Percentiles rank a stretch among this genome's conserved stretches.
These are phyloP conservation scores for Aspergillus wentii DNA, from an alignment of 495 filamentous ascomycete species.

Conservation along the genomic window DNA sequence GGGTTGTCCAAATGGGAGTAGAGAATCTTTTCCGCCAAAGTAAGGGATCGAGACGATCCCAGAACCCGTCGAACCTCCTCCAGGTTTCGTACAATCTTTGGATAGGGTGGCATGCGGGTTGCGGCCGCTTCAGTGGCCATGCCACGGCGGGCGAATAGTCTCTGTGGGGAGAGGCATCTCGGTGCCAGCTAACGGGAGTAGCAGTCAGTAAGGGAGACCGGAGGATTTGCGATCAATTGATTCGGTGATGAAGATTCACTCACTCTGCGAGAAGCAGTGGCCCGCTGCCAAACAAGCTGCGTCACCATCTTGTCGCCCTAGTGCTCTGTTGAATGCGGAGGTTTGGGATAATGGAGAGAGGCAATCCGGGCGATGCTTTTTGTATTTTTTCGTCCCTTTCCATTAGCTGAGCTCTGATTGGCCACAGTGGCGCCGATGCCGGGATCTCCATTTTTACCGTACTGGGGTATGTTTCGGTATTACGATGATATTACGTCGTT, in stretches of 20 bases:
- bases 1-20: conserved; percentile 90
- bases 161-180: conserved; percentile 20
- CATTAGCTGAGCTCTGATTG: conserved; percentile 14
- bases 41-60: conserved; percentile 61
- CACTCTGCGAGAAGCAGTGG: conserved; percentile 27
- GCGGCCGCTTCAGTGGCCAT: conserved; percentile 32
- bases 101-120: conserved; percentile 59
- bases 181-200: conserved; percentile 15
- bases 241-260: conserved; percentile 6
- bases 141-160: conserved; percentile 15
- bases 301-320: conserved; percentile 24
- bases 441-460: too few relatives aligned
- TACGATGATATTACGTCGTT: too few relatives aligned
- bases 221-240: conserved; percentile 3
- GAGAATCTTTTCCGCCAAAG: conserved; percentile 93
- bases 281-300: conserved; percentile 30
- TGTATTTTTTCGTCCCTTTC: conserved; percentile 9
- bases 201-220: conserved; percentile 1
- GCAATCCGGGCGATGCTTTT: too few relatives aligned
- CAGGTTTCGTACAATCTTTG: conserved; percentile 53
- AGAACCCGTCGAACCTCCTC: conserved; percentile 67
- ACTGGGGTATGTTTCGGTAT: too few relatives aligned
- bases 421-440: conserved; percentile 12
- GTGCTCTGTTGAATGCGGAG: conserved; percentile 5
- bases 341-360: too few relatives aligned